These are phyloP conservation scores for Cucumis hystrix DNA, from an alignment of 306 rosid genomes.

Conservation along the genomic window DNA sequence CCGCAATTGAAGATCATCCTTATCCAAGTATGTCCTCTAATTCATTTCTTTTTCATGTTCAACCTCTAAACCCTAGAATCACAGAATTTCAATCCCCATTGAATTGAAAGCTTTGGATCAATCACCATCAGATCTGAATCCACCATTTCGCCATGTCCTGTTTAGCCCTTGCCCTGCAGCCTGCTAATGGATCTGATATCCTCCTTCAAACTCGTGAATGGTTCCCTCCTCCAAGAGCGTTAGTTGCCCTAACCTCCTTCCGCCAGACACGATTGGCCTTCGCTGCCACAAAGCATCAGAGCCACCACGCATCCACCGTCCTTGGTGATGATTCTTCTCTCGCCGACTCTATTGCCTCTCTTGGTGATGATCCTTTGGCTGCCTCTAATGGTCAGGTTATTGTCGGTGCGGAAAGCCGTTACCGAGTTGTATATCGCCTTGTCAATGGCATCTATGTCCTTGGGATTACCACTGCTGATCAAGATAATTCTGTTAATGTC, in stretches of 20 bases:
- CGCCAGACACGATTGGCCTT: conserved; percentile 71
- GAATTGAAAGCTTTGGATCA: background rate
- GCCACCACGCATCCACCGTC: background rate
- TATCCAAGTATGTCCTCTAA: background rate
- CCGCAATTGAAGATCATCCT: background rate
- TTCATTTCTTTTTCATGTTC: background rate
- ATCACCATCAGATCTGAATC: conserved; percentile 4
- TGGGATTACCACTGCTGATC: conserved; percentile 75
- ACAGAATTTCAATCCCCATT: background rate
- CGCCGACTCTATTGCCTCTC: conserved; percentile 53
- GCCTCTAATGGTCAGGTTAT: conserved; percentile 89
- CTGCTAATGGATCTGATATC: conserved; percentile 71
- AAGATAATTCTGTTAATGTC: conserved; percentile 68
- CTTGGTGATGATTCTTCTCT: conserved; percentile 20
- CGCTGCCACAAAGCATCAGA: conserved; percentile 26
- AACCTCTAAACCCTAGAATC: background rate
- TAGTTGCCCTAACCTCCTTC: conserved; percentile 75
- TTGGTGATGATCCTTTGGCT: conserved; percentile 82
- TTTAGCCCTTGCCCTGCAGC: conserved; percentile 79
- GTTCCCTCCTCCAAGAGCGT: conserved; percentile 90
- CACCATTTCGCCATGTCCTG: conserved; percentile 40
- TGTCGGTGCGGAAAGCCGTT: conserved; percentile 86
- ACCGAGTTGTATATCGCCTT: conserved; percentile 78
- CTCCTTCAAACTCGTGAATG: conserved; percentile 91
- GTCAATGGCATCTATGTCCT: conserved; percentile 86